phyloP scores from a whole-genome alignment of 2,329 filamentous ascomycete genomes.

The Monosporascus cannonballus region DNA sequence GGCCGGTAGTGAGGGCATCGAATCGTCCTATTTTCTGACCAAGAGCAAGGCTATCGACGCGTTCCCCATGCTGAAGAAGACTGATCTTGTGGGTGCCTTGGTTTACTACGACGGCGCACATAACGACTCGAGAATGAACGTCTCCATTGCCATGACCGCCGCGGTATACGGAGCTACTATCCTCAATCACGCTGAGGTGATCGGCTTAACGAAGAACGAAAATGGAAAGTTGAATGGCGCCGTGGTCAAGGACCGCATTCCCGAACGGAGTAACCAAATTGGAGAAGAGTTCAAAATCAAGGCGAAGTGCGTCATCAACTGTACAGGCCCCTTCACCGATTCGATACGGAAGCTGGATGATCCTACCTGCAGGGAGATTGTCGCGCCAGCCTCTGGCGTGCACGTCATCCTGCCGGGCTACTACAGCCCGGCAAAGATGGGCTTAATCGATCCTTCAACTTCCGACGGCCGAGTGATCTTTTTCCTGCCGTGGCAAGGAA shows the following conservation, averaged over 20 bases:
- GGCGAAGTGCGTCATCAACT: constrained; percentile 80
- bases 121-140: constrained; percentile 90
- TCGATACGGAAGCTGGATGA: constrained; percentile 83
- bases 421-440: constrained; percentile 81
- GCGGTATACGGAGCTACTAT: constrained; percentile 81
- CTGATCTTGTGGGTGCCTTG: constrained; percentile 71
- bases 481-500: constrained; percentile 90
- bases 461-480: constrained; percentile 88
- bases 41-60: constrained; percentile 80
- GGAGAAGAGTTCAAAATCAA: constrained; percentile 62
- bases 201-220: constrained; percentile 66
- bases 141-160: constrained; percentile 80
- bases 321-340: constrained; percentile 83
- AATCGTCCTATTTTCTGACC: constrained; percentile 83
- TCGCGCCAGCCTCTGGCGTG: constrained; percentile 78
- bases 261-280: constrained; percentile 57
- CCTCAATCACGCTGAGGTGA: constrained; percentile 79
- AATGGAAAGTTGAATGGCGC: constrained; percentile 70
- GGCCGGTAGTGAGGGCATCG: constrained; percentile 80
- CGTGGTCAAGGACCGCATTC: constrained; percentile 63
- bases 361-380: constrained; percentile 64
- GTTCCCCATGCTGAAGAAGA: constrained; percentile 82
- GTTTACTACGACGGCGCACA: constrained; percentile 92
- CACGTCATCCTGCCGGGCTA: constrained; percentile 85
- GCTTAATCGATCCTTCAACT: constrained; percentile 77